Base-by-base conservation (phyloP, 1,284 basidiomycete species). In the Moesziomyces sp. region DNA sequence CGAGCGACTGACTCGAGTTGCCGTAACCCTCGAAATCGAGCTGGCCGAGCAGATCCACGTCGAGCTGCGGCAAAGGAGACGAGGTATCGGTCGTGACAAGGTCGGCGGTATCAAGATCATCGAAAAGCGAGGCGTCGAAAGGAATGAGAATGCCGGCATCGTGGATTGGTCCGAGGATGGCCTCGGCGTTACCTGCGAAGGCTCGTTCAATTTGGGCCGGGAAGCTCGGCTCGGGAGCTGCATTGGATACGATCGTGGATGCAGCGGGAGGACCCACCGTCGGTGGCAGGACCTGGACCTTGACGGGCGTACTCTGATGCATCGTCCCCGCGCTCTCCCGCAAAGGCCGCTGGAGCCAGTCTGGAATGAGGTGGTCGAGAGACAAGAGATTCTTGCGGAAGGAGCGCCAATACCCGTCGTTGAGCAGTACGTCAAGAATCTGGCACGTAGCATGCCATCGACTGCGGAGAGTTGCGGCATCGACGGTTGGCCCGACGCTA, bases 401-500 rank as follows among this genome's bases (percentile, higher is more conserved):
- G 2, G 70, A 67, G 3, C 47, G 55, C 70, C 70, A 73, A 51
- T 68, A 73, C 16, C 70, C 64, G 5, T 68, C 70, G 50, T 73
- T 73, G 53, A 73, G 53, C 14, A 73, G 51, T 24, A 73, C 60
- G 28, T 73, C 70, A 7, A 73, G 58, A 23, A 63, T 50, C 51
- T 73, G 59, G 21, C 64, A 65, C 9, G 59, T 66, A 3, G 58
- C 40, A 45, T 66, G 59, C 62, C 63, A 72, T 40, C 63, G 69
- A 38, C 55, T 61, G 30, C 45, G 58, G 34, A 72, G 28, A 13
- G 49, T 49, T 3, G 58, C 54, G 13, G 50, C 23, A 16, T 68
- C 65, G 3, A 48, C 35, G 1, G 45, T 26, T 18, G 51, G 34
- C 4, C 46, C 51, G 5, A 13, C 49, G 5, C 13, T 46, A 7